phyloP scores from a whole-genome alignment of 306 rosid genomes.

The barrel medic (Medicago truncatula) region DNA sequence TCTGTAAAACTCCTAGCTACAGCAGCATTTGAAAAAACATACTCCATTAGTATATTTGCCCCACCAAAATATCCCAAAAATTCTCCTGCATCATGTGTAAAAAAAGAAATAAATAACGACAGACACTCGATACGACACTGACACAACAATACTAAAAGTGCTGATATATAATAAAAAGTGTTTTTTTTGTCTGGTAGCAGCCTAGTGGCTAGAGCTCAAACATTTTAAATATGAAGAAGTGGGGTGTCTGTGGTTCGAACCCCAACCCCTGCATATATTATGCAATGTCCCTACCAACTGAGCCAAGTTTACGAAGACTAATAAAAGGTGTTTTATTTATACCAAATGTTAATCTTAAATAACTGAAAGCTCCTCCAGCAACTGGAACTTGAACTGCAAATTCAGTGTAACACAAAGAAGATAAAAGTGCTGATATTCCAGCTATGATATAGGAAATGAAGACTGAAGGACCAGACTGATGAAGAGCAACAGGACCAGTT shows the following conservation, averaged over 20 bases:
- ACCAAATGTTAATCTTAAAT: conserved; percentile 89
- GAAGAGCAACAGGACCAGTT: conserved; percentile 75
- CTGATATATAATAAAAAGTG: no score
- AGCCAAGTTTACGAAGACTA: no score
- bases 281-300: no score
- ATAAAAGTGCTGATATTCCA: conserved; percentile 86
- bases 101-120: neutral
- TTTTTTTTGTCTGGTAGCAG: no score
- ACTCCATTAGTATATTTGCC: conserved; percentile 90
- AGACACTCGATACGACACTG: no score
- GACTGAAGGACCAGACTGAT: conserved; percentile 78
- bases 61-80: conserved; percentile 94
- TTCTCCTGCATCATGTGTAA: conserved; percentile 66
- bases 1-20: conserved; percentile 91
- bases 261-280: no score
- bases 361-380: conserved; percentile 98
- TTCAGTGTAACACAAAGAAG: conserved; percentile 90
- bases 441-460: conserved; percentile 88
- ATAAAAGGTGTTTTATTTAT: conserved; percentile 2
- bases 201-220: no score
- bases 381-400: conserved; percentile 92
- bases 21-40: conserved; percentile 92
- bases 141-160: no score
- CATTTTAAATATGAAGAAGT: no score
- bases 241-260: no score